Base-by-base conservation (phyloP, 805 yeast genomes). In the Vanderwaltozyma yarrowii region DNA sequence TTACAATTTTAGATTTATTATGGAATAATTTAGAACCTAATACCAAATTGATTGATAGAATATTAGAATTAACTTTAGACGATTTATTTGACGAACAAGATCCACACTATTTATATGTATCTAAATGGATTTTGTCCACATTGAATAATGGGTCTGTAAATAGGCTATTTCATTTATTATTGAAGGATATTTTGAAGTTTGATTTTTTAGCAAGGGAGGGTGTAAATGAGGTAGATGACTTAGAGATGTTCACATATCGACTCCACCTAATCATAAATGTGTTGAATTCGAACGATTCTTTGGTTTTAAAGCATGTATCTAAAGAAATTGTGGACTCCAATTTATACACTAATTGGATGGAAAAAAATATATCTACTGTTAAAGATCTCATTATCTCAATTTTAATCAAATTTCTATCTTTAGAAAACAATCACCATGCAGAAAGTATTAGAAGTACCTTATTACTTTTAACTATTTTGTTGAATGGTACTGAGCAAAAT, bases 11-110 rank as follows among this genome's bases (percentile, higher is more conserved):
- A 45, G 69, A 75, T 36, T 69, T 74, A 8, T 54, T 88, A 5
- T 89, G 96, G 96, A 67, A 69, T 3, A 89, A 83, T 48, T 70
- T 89, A 0, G 71, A 68, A 32, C 60, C 47, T 45, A 46, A 43
- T 19, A 39, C 46, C 11, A 33, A 32, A 7, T 20, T 64, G 37
- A 60, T 86, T 11, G 61, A 70, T 6, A 67, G 79, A 44, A 92
- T 95, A 0, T 55, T 86, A 5, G 74, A 77, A 42, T 53, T 84
- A 1, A 61, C 84, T 14, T 56, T 88, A 25, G 95, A 87, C 52
- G 80, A 76, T 30, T 54, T 81, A 16, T 56, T 58, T 33, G 65
- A 62, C 34, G 56, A 61, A 5, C 70, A 66, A 31, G 65, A 64
- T 10, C 68, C 73, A 7, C 60, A 66, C 30, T 62, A 64, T 30